These are phyloP conservation scores for Aspergillus jensenii DNA, from an alignment of 2,329 filamentous ascomycete genomes.

Conservation along the genomic window DNA sequence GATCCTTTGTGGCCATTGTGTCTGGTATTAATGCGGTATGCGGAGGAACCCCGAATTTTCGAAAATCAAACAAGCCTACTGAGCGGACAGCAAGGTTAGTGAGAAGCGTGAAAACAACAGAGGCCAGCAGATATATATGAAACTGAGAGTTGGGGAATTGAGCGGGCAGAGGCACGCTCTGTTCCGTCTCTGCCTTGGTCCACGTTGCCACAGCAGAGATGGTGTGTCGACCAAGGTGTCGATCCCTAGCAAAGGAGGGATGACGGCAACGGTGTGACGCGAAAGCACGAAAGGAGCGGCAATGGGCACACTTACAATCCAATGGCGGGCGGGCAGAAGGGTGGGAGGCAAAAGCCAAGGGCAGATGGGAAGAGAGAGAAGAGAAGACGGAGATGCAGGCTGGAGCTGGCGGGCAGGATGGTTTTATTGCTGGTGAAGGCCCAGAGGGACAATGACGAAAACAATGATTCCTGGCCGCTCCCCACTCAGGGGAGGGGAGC, in stretches of 20 bases:
- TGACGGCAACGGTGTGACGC: slow-evolving; percentile 19
- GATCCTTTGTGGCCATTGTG: slow-evolving; percentile 72
- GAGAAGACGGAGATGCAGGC: neutral
- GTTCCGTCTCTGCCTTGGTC: neutral
- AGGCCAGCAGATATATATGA: neutral
- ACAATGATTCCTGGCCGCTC: neutral
- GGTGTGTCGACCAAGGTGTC: slow-evolving; percentile 14
- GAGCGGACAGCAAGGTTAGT: neutral
- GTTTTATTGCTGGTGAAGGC: slow-evolving; percentile 3
- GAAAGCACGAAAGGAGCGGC: neutral
- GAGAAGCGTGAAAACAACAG: neutral
- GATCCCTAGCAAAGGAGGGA: slow-evolving; percentile 24
- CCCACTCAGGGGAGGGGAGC: slow-evolving; percentile 8
- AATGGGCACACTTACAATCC: slow-evolving; percentile 2
- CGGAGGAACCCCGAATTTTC: neutral
- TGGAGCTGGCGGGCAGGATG: slow-evolving; percentile 10
- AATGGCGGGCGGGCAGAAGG: neutral
- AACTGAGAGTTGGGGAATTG: neutral
- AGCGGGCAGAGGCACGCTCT: neutral
- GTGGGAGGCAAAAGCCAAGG: neutral
- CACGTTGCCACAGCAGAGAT: slow-evolving; percentile 22
- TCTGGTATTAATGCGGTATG: slow-evolving; percentile 3
- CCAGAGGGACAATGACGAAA: slow-evolving; percentile 3
- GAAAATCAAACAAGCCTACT: neutral
- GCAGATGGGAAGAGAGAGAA: neutral